These are phyloP conservation scores for Ceratocystis eucalypticola DNA, from an alignment of 2,329 filamentous ascomycete genomes.

Conservation along the genomic window DNA sequence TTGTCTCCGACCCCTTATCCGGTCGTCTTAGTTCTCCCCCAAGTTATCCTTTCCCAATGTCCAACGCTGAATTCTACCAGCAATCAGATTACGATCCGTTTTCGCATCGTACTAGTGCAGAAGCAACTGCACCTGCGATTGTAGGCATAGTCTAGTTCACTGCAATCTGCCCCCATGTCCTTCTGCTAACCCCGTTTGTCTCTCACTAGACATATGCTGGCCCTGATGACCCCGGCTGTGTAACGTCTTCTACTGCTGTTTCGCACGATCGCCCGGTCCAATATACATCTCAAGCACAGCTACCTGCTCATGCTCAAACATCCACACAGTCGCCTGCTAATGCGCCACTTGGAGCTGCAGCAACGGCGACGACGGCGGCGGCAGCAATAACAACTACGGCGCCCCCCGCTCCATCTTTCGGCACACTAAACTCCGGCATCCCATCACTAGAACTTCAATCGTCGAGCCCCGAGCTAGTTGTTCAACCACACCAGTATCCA, in stretches of 20 bases:
- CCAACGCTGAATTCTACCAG: slow-evolving; percentile 18
- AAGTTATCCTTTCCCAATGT: slow-evolving; percentile 6
- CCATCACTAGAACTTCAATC: background rate
- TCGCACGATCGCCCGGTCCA: background rate
- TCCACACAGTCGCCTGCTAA: too few relatives aligned
- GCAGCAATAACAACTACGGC: background rate
- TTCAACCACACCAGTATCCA: background rate
- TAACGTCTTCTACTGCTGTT: background rate
- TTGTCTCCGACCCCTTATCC: background rate
- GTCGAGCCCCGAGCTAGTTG: slow-evolving; percentile 1
- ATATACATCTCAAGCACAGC: background rate
- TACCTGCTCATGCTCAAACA: background rate
- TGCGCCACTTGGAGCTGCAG: too few relatives aligned
- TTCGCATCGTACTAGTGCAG: background rate
- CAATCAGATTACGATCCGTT: slow-evolving; percentile 15
- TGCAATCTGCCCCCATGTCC: background rate
- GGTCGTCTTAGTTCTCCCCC: background rate
- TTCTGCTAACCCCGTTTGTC: slow-evolving; percentile 3
- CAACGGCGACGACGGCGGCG: too few relatives aligned
- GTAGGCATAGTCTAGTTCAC: background rate
- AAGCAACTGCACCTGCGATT: slow-evolving; percentile 7
- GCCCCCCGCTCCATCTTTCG: background rate
- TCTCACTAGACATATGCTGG: background rate
- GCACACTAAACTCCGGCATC: background rate
- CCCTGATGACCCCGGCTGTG: background rate